Conservation (phyloP, 1,284 basidiomycete genomes). For the Leucoagaricus sp. region DNA sequence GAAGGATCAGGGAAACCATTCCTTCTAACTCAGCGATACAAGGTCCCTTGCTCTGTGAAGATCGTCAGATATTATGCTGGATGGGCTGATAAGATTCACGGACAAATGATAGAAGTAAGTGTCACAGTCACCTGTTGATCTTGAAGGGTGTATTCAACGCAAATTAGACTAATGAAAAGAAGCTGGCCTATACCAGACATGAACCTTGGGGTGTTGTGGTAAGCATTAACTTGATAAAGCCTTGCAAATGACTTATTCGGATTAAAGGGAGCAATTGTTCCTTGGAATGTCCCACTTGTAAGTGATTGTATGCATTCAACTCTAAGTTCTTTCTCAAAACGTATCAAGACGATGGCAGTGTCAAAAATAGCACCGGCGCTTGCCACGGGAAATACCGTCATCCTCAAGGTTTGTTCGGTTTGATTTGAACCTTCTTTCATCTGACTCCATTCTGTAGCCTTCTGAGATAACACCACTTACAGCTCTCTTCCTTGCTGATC, state of each 20-base stretch:
- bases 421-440: too few relatives aligned
- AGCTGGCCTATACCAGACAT: slow-evolving; percentile 76
- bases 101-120: slow-evolving; percentile 68
- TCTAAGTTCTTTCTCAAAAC: not conserved
- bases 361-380: slow-evolving; percentile 46
- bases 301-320: slow-evolving; percentile 47
- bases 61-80: slow-evolving; percentile 44
- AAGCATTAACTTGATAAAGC: not conserved
- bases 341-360: not conserved
- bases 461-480: slow-evolving; percentile 87
- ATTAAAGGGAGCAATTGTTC: slow-evolving; percentile 67
- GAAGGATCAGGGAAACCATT: slow-evolving; percentile 56
- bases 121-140: not conserved
- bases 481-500: slow-evolving; percentile 54
- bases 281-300: slow-evolving; percentile 48
- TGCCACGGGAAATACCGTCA: slow-evolving; percentile 80
- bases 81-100: slow-evolving; percentile 66
- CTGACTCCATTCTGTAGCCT: too few relatives aligned
- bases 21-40: slow-evolving; percentile 28
- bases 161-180: slow-evolving; percentile 53
- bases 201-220: slow-evolving; percentile 84
- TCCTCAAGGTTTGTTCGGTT: slow-evolving; percentile 71
- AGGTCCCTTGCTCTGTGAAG: not conserved
- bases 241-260: not conserved
- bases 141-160: slow-evolving; percentile 14